Evolutionary conservation across 2,329 filamentous ascomycete species (phyloP).

Genomic region (Teratosphaeria nubilosa): DNA sequence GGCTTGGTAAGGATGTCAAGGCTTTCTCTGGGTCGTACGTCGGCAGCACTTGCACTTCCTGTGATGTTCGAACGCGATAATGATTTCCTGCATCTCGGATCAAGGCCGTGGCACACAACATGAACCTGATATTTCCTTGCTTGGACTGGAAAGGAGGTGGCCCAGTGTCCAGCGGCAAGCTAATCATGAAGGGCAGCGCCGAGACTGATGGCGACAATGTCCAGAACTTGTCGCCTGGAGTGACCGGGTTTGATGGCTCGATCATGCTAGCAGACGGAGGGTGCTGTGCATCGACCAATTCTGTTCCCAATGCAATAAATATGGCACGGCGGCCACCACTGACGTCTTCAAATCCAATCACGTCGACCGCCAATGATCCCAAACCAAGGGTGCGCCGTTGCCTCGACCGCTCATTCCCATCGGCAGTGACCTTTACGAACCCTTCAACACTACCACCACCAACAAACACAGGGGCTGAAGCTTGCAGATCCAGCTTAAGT

Average conservation of each 20-base stretch:
- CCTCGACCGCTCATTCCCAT: slow-evolving; percentile 36
- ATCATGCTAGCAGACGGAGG: slow-evolving; percentile 43
- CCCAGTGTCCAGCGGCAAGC: slow-evolving; percentile 44
- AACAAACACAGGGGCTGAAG: slow-evolving; percentile 44
- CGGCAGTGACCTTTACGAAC: slow-evolving; percentile 37
- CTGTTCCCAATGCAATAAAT: slow-evolving; percentile 43
- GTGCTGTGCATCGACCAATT: slow-evolving; percentile 40
- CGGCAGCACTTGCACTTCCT: slow-evolving; percentile 41
- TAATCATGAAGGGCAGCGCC: slow-evolving; percentile 42
- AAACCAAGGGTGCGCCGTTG: slow-evolving; percentile 37
- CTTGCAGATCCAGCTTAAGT: slow-evolving; percentile 39
- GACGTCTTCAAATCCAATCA: slow-evolving; percentile 45
- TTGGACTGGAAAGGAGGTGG: slow-evolving; percentile 45
- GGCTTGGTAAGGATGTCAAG: slow-evolving; percentile 42
- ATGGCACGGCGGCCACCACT: slow-evolving; percentile 34
- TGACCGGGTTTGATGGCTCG: slow-evolving; percentile 31
- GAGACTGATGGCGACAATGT: slow-evolving; percentile 38
- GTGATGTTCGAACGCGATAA: slow-evolving; percentile 41
- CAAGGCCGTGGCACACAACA: slow-evolving; percentile 38
- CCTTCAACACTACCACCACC: slow-evolving; percentile 47
- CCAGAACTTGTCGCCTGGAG: slow-evolving; percentile 35
- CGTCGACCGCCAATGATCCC: slow-evolving; percentile 40
- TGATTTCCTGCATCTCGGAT: slow-evolving; percentile 39
- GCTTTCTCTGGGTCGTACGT: slow-evolving; percentile 49
- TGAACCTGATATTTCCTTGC: slow-evolving; percentile 41